Evolutionary conservation across 345 rosid genomes (phyloP), one percentile per base, ranked within the genome.

Genomic region (Stellera chamaejasme): DNA sequence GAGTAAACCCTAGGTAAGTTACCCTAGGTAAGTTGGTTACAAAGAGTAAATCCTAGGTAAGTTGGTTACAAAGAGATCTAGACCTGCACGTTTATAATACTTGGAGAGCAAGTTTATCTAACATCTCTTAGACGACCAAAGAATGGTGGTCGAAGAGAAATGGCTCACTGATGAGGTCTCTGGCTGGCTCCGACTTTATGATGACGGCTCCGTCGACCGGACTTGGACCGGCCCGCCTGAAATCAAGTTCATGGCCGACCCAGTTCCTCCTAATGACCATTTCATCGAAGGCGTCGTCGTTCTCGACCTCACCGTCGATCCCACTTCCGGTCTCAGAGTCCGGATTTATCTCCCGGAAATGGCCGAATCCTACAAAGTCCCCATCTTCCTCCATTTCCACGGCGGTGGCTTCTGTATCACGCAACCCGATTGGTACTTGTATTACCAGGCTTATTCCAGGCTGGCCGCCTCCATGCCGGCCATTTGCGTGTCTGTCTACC

Each of bases 211-310:
- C 0, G 81, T 79, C 5, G 93, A 80, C 65, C 65, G 93, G 15
- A 61, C 79, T 2, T 82, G 93, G 93, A 70, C 71, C 0, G 93
- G 88, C 5, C 84, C 93, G 0, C 88, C 88, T 0, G 69, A 75
- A 55, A 66, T 71, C 65, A 85, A 74, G 75, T 82, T 82, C 82
- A 59, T 79, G 77, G 16, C 75, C 3, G 88, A 82, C 3, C 58
- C 86, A 0, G 86, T 80, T 13, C 74, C 81, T 11, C 64, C 81
- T 27, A 86, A 85, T 19, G 65, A 69, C 5, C 16, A 71, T 0
- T 85, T 85, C 62, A 41, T 72, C 1, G 64, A 66, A 0, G 79
- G 93, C 8, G 88, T 79, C 0, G 84, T 88, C 49, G 59, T 69
- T 1, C 65, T 72, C 0, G 93, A 85, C 12, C 73, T 82, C 8